Evolutionary conservation across 75 land plant species (phyloP).

Genomic region (Sequoia sempervirens): DNA sequence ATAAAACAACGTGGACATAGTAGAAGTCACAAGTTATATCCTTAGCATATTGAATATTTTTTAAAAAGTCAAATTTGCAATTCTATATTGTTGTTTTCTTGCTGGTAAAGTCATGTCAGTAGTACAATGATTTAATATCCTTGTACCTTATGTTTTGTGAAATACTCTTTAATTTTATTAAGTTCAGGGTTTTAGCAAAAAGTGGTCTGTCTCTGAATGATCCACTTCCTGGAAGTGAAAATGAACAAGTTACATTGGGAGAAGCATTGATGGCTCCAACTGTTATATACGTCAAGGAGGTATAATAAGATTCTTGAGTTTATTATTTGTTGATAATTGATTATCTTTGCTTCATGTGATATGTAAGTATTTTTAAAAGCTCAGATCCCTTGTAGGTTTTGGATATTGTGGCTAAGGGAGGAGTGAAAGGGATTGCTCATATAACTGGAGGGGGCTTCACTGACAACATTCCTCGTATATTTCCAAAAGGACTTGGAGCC

Average conservation of each 20-base stretch:
- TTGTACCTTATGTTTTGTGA: background rate
- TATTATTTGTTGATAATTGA: constrained; percentile 1
- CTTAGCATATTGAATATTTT: background rate
- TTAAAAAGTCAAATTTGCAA: background rate
- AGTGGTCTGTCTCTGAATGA: constrained; percentile 71
- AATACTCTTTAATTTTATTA: background rate
- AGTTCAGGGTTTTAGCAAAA: constrained; percentile 54
- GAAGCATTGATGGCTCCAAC: constrained; percentile 92
- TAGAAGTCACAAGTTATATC: background rate
- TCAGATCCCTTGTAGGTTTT: constrained; percentile 49
- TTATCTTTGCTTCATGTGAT: background rate
- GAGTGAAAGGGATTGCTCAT: constrained; percentile 96
- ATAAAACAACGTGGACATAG: background rate
- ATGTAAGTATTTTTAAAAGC: background rate
- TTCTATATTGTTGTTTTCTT: background rate
- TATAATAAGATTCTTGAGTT: constrained; percentile 10
- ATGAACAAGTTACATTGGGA: constrained; percentile 37
- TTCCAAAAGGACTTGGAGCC: constrained; percentile 91
- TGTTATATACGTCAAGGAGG: constrained; percentile 92
- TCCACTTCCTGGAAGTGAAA: constrained; percentile 50
- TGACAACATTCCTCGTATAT: constrained; percentile 94
- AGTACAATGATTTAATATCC: background rate
- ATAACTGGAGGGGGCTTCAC: constrained; percentile 99
- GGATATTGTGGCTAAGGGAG: constrained; percentile 62
- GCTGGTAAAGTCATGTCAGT: background rate